Evolutionary conservation across 805 yeast genomes (phyloP).

Genomic region (Suhomyces tanzawaensis): DNA sequence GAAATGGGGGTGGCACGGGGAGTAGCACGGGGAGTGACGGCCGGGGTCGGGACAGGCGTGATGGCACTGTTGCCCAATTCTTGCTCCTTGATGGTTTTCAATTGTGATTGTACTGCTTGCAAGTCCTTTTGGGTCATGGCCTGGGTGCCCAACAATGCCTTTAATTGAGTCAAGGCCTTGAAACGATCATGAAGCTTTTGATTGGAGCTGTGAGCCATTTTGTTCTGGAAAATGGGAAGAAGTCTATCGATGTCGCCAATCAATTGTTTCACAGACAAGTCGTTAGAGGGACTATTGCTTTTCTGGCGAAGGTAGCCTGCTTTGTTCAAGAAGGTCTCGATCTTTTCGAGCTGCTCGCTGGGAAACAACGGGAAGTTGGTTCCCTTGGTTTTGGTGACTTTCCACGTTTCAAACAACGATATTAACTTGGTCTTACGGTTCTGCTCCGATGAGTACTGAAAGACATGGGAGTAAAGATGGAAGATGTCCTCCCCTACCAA

Average conservation of each 20-base stretch:
- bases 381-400: slow-evolving; percentile 54
- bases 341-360: slow-evolving; percentile 60
- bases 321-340: slow-evolving; percentile 64
- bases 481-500: slow-evolving; percentile 69
- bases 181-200: slow-evolving; percentile 42
- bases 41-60: slow-evolving; percentile 8
- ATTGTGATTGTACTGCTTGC: slow-evolving; percentile 35
- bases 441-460: slow-evolving; percentile 73
- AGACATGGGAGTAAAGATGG: slow-evolving; percentile 70
- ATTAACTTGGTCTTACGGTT: slow-evolving; percentile 65
- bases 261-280: slow-evolving; percentile 18
- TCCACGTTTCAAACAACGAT: slow-evolving; percentile 87
- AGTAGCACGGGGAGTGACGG: slow-evolving; percentile 3
- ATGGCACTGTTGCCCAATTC: slow-evolving; percentile 11
- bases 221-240: slow-evolving; percentile 41
- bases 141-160: slow-evolving; percentile 37
- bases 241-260: slow-evolving; percentile 37
- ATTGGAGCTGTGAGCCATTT: slow-evolving; percentile 36
- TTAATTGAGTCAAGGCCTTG: slow-evolving; percentile 45
- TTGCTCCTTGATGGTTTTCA: slow-evolving; percentile 38
- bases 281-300: background rate
- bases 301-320: slow-evolving; percentile 21
- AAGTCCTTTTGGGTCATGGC: slow-evolving; percentile 34
- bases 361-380: slow-evolving; percentile 74
- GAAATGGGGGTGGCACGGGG: slow-evolving; percentile 4